These are phyloP conservation scores for Aspergillus arachidicola DNA, from an alignment of 2,329 filamentous ascomycete genomes.

Conservation along the genomic window DNA sequence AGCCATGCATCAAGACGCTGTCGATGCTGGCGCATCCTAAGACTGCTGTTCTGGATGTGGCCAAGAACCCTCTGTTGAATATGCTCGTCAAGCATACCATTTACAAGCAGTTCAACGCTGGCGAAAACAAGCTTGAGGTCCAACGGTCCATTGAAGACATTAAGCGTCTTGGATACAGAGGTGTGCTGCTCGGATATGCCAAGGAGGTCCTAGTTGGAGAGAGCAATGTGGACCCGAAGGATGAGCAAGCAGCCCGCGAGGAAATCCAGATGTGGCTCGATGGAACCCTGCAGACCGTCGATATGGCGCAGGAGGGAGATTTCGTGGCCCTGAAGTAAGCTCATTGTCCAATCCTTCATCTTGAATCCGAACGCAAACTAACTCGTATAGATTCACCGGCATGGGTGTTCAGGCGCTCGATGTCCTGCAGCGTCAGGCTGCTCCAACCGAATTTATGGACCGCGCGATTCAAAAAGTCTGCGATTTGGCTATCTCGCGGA, in stretches of 20 bases:
- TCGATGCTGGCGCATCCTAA: conserved; percentile 54
- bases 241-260: conserved; percentile 34
- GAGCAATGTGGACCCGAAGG: conserved; percentile 31
- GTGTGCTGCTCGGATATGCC: conserved; percentile 58
- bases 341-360: background rate
- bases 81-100: conserved; percentile 50
- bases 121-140: conserved; percentile 53
- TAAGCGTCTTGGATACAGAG: conserved; percentile 54
- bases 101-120: conserved; percentile 62
- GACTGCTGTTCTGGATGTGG: conserved; percentile 49
- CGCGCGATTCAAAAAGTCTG: conserved; percentile 49
- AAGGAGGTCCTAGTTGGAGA: conserved; percentile 57
- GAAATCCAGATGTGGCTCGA: conserved; percentile 52
- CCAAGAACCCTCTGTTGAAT: conserved; percentile 51
- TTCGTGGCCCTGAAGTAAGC: conserved; percentile 56
- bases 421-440: conserved; percentile 41
- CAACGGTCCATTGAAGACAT: conserved; percentile 49
- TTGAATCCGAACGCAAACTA: conserved; percentile 9
- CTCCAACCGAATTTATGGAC: conserved; percentile 45
- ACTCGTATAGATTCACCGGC: conserved; percentile 47
- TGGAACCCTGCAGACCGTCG: conserved; percentile 56
- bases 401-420: conserved; percentile 49
- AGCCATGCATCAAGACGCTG: conserved; percentile 72
- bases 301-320: conserved; percentile 55
- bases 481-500: conserved; percentile 44